These are phyloP conservation scores for Pseudogymnoascus sp. DNA, from an alignment of 2,329 filamentous ascomycete species.

Conservation along the genomic window DNA sequence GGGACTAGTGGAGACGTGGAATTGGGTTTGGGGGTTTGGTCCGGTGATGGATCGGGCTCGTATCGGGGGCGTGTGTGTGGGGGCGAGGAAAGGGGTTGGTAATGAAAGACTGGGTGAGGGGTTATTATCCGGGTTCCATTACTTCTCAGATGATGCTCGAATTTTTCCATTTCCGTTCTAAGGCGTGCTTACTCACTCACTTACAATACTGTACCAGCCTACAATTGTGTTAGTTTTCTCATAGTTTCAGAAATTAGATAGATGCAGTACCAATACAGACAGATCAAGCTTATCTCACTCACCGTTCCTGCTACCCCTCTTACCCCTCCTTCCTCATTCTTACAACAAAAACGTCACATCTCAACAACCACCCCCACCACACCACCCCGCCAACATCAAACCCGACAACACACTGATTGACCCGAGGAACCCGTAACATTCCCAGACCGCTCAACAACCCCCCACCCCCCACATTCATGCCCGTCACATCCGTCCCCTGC, in stretches of 20 bases:
- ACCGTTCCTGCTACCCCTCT: not conserved
- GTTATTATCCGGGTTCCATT: not conserved
- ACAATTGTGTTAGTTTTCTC: not conserved
- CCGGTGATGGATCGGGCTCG: conserved; percentile 3
- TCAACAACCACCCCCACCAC: not conserved
- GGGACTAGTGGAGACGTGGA: not conserved
- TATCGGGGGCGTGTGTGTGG: not conserved
- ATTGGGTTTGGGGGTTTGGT: conserved; percentile 1
- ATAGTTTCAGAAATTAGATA: not conserved
- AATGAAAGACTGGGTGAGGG: not conserved
- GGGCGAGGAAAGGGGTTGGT: not conserved
- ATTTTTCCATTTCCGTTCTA: not conserved
- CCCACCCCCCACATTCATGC: not conserved
- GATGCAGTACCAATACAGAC: not conserved
- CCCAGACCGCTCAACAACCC: not conserved
- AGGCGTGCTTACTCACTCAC: not conserved
- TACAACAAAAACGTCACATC: not conserved
- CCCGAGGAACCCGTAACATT: not conserved
- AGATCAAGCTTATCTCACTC: not conserved
- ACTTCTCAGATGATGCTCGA: conserved; percentile 1
- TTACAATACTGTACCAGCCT: not conserved
- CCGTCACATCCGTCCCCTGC: not conserved
- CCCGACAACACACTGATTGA: conserved; percentile 1
- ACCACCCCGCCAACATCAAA: not conserved
- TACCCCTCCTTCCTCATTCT: not conserved